Percentiles rank a stretch among this genome's conserved stretches.
phyloP scores from a whole-genome alignment of 169 alveolate species.

The Plasmodium adleri region DNA sequence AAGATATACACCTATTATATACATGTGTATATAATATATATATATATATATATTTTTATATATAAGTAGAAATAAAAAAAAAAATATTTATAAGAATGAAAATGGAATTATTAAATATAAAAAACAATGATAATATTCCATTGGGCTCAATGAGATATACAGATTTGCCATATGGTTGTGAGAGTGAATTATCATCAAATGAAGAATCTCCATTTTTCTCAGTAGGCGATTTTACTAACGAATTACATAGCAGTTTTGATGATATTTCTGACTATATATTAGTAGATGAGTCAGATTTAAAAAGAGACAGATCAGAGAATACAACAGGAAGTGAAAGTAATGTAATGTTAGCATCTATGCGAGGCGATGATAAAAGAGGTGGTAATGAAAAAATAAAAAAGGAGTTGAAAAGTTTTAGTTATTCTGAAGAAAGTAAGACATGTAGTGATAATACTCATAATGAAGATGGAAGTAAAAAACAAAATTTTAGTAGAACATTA shows the following conservation, averaged over 20 bases:
- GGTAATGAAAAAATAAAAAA: conserved; percentile 21
- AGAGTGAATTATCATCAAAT: conserved; percentile 56
- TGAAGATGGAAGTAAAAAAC: conserved; percentile 44
- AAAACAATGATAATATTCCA: conserved; percentile 25
- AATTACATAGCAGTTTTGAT: conserved; percentile 69
- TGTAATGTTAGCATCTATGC: conserved; percentile 15
- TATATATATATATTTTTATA: too few relatives aligned
- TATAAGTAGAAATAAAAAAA: neutral
- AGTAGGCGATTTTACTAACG: conserved; percentile 56
- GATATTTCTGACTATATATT: conserved; percentile 66
- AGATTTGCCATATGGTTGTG: conserved; percentile 16
- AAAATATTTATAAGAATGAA: neutral
- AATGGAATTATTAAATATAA: conserved; percentile 56
- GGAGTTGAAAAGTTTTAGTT: conserved; percentile 39
- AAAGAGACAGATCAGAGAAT: conserved; percentile 37
- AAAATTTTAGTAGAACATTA: conserved; percentile 82
- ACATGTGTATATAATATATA: too few relatives aligned
- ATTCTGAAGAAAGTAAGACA: conserved; percentile 32
- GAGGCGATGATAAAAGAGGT: conserved; percentile 9
- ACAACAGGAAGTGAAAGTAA: conserved; percentile 49
- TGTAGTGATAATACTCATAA: conserved; percentile 30
- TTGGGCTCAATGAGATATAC: conserved; percentile 64
- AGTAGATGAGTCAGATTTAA: conserved; percentile 63
- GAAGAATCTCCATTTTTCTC: conserved; percentile 68
- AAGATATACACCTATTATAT: neutral